Evolutionary conservation across 108 stramenopile species (phyloP), one percentile per base, ranked within the genome.

Genomic region (Cyclotella cryptica): DNA sequence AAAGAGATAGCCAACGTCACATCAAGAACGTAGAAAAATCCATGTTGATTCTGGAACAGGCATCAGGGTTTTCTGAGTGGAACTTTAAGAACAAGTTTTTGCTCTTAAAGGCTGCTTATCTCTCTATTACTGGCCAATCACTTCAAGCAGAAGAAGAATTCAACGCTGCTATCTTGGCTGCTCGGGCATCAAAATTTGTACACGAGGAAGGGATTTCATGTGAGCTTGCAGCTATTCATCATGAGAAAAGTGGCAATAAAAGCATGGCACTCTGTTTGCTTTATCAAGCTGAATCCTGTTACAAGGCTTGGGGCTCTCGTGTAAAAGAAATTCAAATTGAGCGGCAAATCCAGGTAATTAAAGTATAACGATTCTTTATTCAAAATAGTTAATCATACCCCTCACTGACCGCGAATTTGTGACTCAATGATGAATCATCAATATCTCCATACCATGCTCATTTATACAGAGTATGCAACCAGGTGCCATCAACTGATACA

Each of bases 191-290:
- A 30, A 27, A 24, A 9, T 72, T 62, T n/a, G 30, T 72, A 24
- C 72, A 72, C n/a, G 72, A 72, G 49, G 54, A 72, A 62, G 72
- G 72, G 45, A 58, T 72, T 44, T 59, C 72, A 62, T 72, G 72
- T 47, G 72, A 72, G 46, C 72, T 72, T 29, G 59, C 72, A n/a
- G 72, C 39, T 41, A 30, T 44, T 10, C 72, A 72, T 47, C 61
- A 62, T 55, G 49, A 62, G 30, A 72, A 63, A 30, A 61, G 30
- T n/a, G 46, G 72, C 24, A 44, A 72, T 29, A 43, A 29, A 9
- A 47, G 12, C 15, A 47, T 24, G n/a, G 22, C 72, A 17, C 35
- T 45, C 21, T 61, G 44, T 35, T 62, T 29, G 12, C 61, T 62
- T 21, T n/a, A 47, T 24, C 60, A 72, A 49, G 72, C 72, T 27